These are phyloP conservation scores for Noccaea bulbosa DNA, from an alignment of 345 rosid species.

Conservation along the genomic window DNA sequence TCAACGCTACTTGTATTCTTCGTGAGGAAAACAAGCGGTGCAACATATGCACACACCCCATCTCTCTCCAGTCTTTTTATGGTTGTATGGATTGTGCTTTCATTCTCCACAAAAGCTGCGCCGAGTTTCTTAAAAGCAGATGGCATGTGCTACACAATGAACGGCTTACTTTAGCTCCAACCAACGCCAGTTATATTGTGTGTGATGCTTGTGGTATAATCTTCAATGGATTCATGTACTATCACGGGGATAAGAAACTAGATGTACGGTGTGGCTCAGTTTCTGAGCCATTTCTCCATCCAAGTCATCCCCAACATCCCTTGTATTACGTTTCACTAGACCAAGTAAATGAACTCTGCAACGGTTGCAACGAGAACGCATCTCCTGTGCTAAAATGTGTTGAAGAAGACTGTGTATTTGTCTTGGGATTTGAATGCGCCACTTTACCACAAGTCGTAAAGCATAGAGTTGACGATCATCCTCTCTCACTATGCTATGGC, in stretches of 20 bases:
- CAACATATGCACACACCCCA: not conserved
- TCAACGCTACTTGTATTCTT: not conserved
- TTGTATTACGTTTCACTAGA: not conserved
- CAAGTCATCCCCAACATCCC: not conserved
- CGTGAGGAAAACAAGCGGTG: not conserved
- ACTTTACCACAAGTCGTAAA: not conserved
- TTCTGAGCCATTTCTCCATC: slow-evolving; percentile 16
- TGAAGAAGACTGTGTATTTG: not conserved
- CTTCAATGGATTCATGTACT: not conserved
- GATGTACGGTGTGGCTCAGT: slow-evolving; percentile 7
- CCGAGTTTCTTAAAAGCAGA: not conserved
- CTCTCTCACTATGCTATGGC: not conserved
- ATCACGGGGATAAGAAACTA: not conserved
- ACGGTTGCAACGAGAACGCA: not conserved
- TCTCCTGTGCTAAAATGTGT: not conserved
- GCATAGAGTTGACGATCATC: not conserved
- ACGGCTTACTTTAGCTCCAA: not conserved
- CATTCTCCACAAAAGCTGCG: not conserved
- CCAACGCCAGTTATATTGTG: not conserved
- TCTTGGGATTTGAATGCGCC: not conserved
- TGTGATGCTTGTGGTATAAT: not conserved
- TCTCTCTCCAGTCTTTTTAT: not conserved
- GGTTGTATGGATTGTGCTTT: too few species aligned
- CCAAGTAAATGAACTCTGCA: not conserved
- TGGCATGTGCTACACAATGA: slow-evolving; percentile 2